Evolutionary conservation across 345 rosid genomes (phyloP), one percentile per base, ranked within the genome.

Genomic region (Eucalyptus sp.): DNA sequence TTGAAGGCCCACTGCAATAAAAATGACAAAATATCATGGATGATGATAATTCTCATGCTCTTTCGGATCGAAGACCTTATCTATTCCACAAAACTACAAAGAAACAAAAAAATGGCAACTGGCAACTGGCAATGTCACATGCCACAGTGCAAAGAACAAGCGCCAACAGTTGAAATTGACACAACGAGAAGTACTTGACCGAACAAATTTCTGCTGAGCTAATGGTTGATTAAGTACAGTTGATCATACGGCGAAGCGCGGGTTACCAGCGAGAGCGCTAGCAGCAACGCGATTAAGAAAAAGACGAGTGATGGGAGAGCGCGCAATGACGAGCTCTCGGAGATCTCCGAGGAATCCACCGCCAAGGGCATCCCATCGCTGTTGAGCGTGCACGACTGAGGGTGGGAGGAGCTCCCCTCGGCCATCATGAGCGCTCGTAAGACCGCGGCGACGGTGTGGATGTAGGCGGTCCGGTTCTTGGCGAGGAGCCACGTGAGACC

Each of bases 401-500:
- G 98, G 88, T 92, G 87, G 8, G 95, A 93, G 46, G 96, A 92
- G 43, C 91, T 89, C 2, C 87, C 94, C 22, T 66, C 89, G 93
- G 90, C 94, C 92, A 92, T 91, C 97, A 96, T 95, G 87, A 96
- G 90, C 10, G 98, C 99, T 41, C 98, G 93, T n/a, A 97, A 89
- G 68, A 97, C 98, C 0, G 95, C 93, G 20, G 99, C 92, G 76
- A 96, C 97, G 1, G 99, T 96, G 86, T 92, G 95, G 88, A 97
- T 94, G 93, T 97, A 97, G 56, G 99, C 95, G 0, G 96, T 87
- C 37, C 95, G 96, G 84, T 96, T 94, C 92, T 94, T 96, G 52
- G 97, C 95, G 12, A 97, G 96, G 50, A 97, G 99, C 99, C 99
- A 97, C 66, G 99, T 96, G 64, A 97, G 95, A 71, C 98, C 99